Base-by-base conservation (phyloP, 78 protist genomes). In the Cavenderia fasciculata region DNA sequence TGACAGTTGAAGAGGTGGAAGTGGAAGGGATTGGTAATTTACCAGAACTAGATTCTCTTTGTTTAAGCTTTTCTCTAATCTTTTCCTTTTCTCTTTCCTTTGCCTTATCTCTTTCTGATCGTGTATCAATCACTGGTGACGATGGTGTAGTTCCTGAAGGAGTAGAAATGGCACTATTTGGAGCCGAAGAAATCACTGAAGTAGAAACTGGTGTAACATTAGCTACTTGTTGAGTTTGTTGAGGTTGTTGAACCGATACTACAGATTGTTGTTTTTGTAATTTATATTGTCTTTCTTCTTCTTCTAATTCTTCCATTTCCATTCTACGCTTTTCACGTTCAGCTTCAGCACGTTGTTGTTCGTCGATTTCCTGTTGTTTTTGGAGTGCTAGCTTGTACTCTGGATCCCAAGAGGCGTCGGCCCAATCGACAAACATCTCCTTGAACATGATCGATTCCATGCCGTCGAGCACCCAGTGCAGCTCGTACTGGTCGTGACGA, bases 341-440 rank as follows among this genome's bases (percentile, higher is more conserved):
- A 34, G 85, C 94, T 38, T 90, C 89, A n/a, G 38, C 19, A 14
- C 72, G 27, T 3, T 43, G 25, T 52, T 27, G 23, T 3, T 59
- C 36, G 34, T 38, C 61, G n/a, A n/a, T 40, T 4, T 78, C 74
- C 21, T 59, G 75, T 57, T 27, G 54, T 56, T 62, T 66, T n/a
- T 47, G 19, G n/a, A 41, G 44, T 11, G 29, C 21, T 46, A 65
- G 73, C 38, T 49, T 56, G n/a, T 25, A 75, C 25, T 66, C 73
- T 31, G 59, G 72, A 69, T 90, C 94, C 95, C 95, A 92, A 41
- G 54, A 14, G 19, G 52, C 25, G 63, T 92, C 95, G 4, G 38
- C 54, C 95, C 95, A 92, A 65, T 74, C 95, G 21, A 68, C 86
- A 8, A 92, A 92, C 38, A 61, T 38, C 7, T 92, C 95, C 23